These are phyloP conservation scores for Phoma sp. DNA, from an alignment of 2,329 filamentous ascomycete species.

Conservation along the genomic window DNA sequence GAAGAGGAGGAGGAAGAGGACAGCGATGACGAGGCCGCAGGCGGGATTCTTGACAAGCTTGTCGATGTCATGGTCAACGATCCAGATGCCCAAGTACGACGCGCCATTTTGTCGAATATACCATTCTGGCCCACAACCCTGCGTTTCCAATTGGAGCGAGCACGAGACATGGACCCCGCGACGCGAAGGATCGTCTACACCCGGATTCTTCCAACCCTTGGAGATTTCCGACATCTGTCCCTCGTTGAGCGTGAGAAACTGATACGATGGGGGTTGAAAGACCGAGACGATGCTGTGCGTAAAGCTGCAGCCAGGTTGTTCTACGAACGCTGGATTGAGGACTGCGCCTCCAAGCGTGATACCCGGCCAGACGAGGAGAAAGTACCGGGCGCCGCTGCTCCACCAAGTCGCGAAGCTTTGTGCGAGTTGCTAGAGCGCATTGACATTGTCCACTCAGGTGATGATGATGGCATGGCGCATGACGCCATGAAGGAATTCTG, in stretches of 20 bases:
- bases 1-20: slow-evolving; percentile 68
- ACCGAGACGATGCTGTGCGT: slow-evolving; percentile 91
- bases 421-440: slow-evolving; percentile 92
- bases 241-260: slow-evolving; percentile 95
- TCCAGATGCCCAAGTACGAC: slow-evolving; percentile 88
- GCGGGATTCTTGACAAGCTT: slow-evolving; percentile 80
- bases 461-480: slow-evolving; percentile 87
- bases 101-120: slow-evolving; percentile 88
- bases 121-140: slow-evolving; percentile 83
- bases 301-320: slow-evolving; percentile 92
- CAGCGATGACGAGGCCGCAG: slow-evolving; percentile 70
- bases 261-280: slow-evolving; percentile 90
- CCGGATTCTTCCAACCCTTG: slow-evolving; percentile 82
- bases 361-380: slow-evolving; percentile 63
- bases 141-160: slow-evolving; percentile 87
- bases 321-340: slow-evolving; percentile 96
- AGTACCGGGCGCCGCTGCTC: slow-evolving; percentile 53
- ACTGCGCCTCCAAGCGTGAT: slow-evolving; percentile 76
- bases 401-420: slow-evolving; percentile 75
- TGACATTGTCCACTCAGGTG: slow-evolving; percentile 87
- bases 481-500: slow-evolving; percentile 97
- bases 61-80: slow-evolving; percentile 92
- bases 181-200: slow-evolving; percentile 89
- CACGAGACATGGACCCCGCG: slow-evolving; percentile 83
- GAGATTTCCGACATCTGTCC: slow-evolving; percentile 92